A percentile compares a stretch with the other conserved stretches of the same genome.
Conservation (phyloP, 176 grass and related monocot species). For the Triticum dicoccoides region DNA sequence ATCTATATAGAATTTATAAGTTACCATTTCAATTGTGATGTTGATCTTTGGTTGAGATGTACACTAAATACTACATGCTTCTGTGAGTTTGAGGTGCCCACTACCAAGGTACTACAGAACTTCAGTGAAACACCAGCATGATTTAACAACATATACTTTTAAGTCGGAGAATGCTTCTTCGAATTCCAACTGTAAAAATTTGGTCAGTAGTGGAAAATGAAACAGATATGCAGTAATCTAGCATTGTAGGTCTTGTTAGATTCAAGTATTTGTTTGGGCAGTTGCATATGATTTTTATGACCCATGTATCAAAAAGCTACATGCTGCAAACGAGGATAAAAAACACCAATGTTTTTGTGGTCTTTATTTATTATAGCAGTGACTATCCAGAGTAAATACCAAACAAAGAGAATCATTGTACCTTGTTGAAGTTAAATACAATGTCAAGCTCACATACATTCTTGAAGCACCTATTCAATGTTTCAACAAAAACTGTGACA, state of each 20-base stretch:
- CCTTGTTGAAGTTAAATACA: conserved; percentile 99
- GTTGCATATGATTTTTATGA: neutral
- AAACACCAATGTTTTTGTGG: neutral
- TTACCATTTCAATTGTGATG: neutral
- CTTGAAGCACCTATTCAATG: conserved; percentile 93
- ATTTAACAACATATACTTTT: conserved; percentile 16
- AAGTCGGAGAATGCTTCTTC: neutral
- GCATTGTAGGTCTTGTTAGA: neutral
- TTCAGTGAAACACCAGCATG: neutral
- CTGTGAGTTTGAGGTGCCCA: neutral
- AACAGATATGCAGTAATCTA: neutral
- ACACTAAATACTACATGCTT: neutral
- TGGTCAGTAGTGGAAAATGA: neutral
- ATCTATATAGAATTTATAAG: neutral
- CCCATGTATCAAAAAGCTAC: neutral
- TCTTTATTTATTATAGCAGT: neutral
- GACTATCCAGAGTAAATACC: conserved; percentile 7
- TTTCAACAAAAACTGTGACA: conserved; percentile 89
- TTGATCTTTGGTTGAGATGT: neutral
- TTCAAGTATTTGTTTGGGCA: neutral
- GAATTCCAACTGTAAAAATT: neutral
- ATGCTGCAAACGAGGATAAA: neutral
- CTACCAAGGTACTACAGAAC: neutral
- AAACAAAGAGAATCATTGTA: conserved; percentile 31
- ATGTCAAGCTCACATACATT: conserved; percentile 96